These are phyloP conservation scores for Aspergillus heteromorphus DNA, from an alignment of 495 filamentous ascomycete species.

Conservation along the genomic window DNA sequence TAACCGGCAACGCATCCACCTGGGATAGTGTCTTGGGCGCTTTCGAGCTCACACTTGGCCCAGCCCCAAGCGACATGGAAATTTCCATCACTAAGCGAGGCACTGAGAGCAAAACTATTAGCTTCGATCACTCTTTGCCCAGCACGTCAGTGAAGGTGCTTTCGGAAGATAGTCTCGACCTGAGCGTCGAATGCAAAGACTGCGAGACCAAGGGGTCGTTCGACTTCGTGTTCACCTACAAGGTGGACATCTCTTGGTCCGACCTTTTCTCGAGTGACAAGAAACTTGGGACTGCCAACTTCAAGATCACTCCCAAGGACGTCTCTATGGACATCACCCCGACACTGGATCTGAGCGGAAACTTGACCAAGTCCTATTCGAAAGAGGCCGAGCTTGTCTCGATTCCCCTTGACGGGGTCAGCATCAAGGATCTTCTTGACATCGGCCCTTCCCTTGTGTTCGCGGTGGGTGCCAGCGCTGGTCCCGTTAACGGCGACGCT, in stretches of 20 bases:
- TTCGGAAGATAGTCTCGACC: constrained; percentile 7
- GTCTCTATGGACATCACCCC: constrained; percentile 24
- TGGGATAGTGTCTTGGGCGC: constrained; percentile 29
- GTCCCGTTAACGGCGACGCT: constrained; percentile 23
- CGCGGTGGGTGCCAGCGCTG: constrained; percentile 5
- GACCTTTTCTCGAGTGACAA: constrained; percentile 11
- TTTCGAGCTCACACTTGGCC: constrained; percentile 30
- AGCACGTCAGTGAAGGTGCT: constrained; percentile 14
- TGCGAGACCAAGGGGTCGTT: constrained; percentile 31
- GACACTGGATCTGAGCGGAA: constrained; percentile 20
- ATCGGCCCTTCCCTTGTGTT: constrained; percentile 27
- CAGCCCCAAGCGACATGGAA: constrained; percentile 9
- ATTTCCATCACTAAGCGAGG: background rate
- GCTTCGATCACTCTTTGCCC: constrained; percentile 20
- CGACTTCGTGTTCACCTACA: constrained; percentile 30
- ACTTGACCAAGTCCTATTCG: constrained; percentile 18
- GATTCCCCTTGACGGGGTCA: constrained; percentile 14
- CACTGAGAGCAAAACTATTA: background rate
- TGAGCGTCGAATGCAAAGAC: constrained; percentile 18
- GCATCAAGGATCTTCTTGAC: constrained; percentile 26
- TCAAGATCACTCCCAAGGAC: constrained; percentile 20
- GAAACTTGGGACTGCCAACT: background rate
- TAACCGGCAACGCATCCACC: constrained; percentile 19
- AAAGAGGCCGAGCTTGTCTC: constrained; percentile 17
- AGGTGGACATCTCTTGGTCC: constrained; percentile 19